Conservation (phyloP, 768 basidiomycete genomes). For the Cystobasidium tubakii region DNA sequence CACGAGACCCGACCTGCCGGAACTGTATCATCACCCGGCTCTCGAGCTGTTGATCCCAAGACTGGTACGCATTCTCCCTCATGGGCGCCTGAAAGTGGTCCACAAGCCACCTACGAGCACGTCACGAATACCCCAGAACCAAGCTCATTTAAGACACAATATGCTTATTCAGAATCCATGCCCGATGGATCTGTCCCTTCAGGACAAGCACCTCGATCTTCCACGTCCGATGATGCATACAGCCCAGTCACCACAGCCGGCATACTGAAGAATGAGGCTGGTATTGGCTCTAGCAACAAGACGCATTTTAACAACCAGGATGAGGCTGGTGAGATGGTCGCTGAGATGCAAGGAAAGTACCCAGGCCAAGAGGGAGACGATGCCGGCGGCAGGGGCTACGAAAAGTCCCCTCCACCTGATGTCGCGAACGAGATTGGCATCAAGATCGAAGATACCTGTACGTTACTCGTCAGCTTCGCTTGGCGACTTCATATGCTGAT, state of each 20-base stretch:
- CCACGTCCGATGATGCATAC: constrained; percentile 10
- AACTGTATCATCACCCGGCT: constrained; percentile 18
- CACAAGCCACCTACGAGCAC: constrained; percentile 21
- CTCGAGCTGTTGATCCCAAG: constrained; percentile 28
- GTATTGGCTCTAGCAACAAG: constrained; percentile 22
- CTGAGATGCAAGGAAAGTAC: neutral
- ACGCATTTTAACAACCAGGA: neutral
- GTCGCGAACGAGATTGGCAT: constrained; percentile 2
- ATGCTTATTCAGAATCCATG: constrained; percentile 15
- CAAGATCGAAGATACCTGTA: neutral
- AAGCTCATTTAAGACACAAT: constrained; percentile 16
- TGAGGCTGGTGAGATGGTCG: constrained; percentile 19
- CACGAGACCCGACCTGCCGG: constrained; percentile 9
- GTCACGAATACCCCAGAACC: constrained; percentile 21
- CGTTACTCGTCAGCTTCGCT: neutral
- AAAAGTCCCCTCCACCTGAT: constrained; percentile 1
- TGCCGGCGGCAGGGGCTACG: constrained; percentile 14
- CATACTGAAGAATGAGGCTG: constrained; percentile 28
- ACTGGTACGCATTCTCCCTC: constrained; percentile 31
- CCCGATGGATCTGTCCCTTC: neutral
- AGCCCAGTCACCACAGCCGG: neutral
- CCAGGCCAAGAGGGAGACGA: constrained; percentile 17
- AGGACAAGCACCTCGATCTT: constrained; percentile 26
- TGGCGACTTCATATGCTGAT: neutral
- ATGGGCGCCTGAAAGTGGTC: constrained; percentile 16